Evolutionary conservation across 768 basidiomycete genomes (phyloP), one percentile per base, ranked within the genome.

Genomic region (Suillus subluteus): DNA sequence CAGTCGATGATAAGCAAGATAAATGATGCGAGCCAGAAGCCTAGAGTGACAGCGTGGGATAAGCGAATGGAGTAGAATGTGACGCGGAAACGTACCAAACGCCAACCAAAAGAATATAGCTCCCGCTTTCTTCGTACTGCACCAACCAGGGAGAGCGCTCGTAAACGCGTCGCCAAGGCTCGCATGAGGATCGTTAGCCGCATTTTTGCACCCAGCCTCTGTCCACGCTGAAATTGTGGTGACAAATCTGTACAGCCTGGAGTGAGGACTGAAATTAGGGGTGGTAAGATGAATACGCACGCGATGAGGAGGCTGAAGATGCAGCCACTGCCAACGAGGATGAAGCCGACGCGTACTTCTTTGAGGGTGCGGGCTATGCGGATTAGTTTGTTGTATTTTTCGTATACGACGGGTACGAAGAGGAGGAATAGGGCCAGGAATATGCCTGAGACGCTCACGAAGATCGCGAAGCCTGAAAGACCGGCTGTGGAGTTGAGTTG

Each of bases 51-150:
- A 43, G 37, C 6, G 23, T 18, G 43, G 56, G 62, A 73, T 38
- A 69, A 65, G 23, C 15, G 7, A 48, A 18, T 11, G 18, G 43
- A 61, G 7, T 26, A 30, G 37, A 13, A 30, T 23, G 9, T n/a
- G 58, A 26, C 30, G 1, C 52, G n/a, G 40, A 21, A 9, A 82
- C 88, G 58, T 70, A 93, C 94, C 83, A 64, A 94, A 92, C 1
- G 87, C 82, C 11, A 95, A 76, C 96, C 95, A 97, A 75, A 96
- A 91, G 79, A 98, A 98, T 56, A 96, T 87, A 6, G 88, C 88
- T 0, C 87, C 93, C 2, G 96, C 96, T 72, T 94, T 95, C 81
- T 98, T 98, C 8, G 96, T 96, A 69, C 83, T 88, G 78, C 96
- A 98, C 92, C 94, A 98, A 0, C 91, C 88, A 4, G 84, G 79